A percentile compares a stretch with the other conserved stretches of the same genome.
These are phyloP conservation scores for Leptographium procerum DNA, from an alignment of 2,329 filamentous ascomycete genomes.

Conservation along the genomic window DNA sequence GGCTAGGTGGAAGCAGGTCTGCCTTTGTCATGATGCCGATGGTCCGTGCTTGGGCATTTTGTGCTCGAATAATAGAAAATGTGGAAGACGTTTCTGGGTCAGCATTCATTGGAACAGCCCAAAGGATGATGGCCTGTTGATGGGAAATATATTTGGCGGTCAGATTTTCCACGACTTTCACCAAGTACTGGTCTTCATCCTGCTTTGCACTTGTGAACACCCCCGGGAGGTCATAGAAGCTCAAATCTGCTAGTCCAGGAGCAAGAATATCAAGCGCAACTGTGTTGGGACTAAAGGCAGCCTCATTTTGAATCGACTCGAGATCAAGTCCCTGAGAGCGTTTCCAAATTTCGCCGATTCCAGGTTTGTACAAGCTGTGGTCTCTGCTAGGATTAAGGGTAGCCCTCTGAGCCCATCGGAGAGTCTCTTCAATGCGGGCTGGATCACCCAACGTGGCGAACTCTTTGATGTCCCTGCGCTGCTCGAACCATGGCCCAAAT, in stretches of 20 bases:
- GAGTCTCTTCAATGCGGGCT: slow-evolving; percentile 50
- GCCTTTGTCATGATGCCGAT: slow-evolving; percentile 79
- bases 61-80: slow-evolving; percentile 48
- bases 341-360: slow-evolving; percentile 11
- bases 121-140: slow-evolving; percentile 61
- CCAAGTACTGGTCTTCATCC: slow-evolving; percentile 54
- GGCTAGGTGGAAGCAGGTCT: slow-evolving; percentile 50
- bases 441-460: slow-evolving; percentile 57
- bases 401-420: slow-evolving; percentile 67
- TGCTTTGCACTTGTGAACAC: slow-evolving; percentile 62
- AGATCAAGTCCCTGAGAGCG: slow-evolving; percentile 4
- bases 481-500: slow-evolving; percentile 55
- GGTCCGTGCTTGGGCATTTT: slow-evolving; percentile 46
- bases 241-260: slow-evolving; percentile 58
- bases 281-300: slow-evolving; percentile 73
- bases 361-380: slow-evolving; percentile 42
- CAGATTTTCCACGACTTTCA: slow-evolving; percentile 60
- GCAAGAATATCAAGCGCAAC: slow-evolving; percentile 66
- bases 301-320: slow-evolving; percentile 33
- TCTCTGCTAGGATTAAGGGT: slow-evolving; percentile 55
- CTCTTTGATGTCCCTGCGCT: slow-evolving; percentile 33
- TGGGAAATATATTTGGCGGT: slow-evolving; percentile 59
- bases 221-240: slow-evolving; percentile 77
- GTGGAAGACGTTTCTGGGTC: slow-evolving; percentile 69
- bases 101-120: slow-evolving; percentile 65